Conservation (phyloP, 371 early-diverging fungal genomes). For the Gilbertella persicaria region DNA sequence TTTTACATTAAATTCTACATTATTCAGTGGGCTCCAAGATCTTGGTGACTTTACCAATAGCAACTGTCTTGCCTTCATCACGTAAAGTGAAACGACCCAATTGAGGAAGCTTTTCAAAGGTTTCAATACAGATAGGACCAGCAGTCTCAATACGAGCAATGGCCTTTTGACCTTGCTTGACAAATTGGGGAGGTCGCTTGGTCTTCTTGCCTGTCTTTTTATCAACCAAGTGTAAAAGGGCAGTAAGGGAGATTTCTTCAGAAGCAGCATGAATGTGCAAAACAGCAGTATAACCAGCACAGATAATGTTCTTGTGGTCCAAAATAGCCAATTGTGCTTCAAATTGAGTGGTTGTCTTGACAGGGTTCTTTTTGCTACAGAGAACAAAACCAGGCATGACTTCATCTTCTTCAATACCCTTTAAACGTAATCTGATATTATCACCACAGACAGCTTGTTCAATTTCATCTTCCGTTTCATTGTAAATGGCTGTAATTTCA, state of each 20-base stretch:
- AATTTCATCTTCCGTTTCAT: slow-evolving; percentile 83
- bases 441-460: slow-evolving; percentile 86
- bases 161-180: slow-evolving; percentile 86
- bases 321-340: slow-evolving; percentile 89
- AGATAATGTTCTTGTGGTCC: slow-evolving; percentile 94
- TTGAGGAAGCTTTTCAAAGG: slow-evolving; percentile 87
- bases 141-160: slow-evolving; percentile 84
- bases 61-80: slow-evolving; percentile 95
- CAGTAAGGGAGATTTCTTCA: slow-evolving; percentile 84
- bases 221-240: slow-evolving; percentile 89
- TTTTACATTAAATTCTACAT: slow-evolving; percentile 2
- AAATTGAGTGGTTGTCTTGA: slow-evolving; percentile 75
- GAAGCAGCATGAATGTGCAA: slow-evolving; percentile 88
- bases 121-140: slow-evolving; percentile 84
- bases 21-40: slow-evolving; percentile 47
- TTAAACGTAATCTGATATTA: slow-evolving; percentile 88
- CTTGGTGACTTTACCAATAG: slow-evolving; percentile 92
- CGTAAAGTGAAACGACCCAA: slow-evolving; percentile 96
- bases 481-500: slow-evolving; percentile 83
- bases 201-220: slow-evolving; percentile 85
- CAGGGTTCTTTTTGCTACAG: slow-evolving; percentile 77
- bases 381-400: slow-evolving; percentile 87
- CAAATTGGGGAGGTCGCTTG: slow-evolving; percentile 86
- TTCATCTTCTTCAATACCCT: slow-evolving; percentile 94
- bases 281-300: slow-evolving; percentile 91